A percentile compares a stretch with the other conserved stretches of the same genome.
These are phyloP conservation scores for Mycena pura DNA, from an alignment of 768 basidiomycete species.

Conservation along the genomic window DNA sequence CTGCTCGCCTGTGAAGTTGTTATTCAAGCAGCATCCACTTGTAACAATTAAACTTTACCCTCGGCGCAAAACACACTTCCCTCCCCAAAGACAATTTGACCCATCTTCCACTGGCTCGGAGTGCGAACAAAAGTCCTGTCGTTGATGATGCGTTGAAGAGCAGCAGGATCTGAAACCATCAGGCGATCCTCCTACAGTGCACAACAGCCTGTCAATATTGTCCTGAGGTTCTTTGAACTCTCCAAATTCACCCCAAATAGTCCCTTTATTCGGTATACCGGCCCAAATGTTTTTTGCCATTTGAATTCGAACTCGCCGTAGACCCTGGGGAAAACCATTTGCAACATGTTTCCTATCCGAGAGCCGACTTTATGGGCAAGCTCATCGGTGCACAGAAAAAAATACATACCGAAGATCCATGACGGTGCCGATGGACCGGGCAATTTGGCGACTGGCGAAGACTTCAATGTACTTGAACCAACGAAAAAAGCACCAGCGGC, in stretches of 20 bases:
- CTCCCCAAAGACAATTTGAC: constrained; percentile 15
- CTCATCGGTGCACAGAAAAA: background rate
- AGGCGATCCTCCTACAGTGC: constrained; percentile 12
- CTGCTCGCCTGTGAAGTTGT: background rate
- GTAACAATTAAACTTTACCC: background rate
- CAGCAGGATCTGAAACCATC: constrained; percentile 17
- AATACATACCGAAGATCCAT: constrained; percentile 18
- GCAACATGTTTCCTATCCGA: constrained; percentile 19
- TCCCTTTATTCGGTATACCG: constrained; percentile 18
- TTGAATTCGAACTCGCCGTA: constrained; percentile 20
- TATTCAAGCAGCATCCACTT: background rate
- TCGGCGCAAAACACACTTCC: constrained; percentile 21
- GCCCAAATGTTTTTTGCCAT: constrained; percentile 19
- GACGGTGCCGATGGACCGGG: constrained; percentile 19
- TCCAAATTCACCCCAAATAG: constrained; percentile 17
- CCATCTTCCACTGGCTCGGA: constrained; percentile 9
- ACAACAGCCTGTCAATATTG: too few species aligned
- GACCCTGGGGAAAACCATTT: constrained; percentile 9
- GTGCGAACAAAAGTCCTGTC: constrained; percentile 14
- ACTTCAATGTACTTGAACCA: background rate
- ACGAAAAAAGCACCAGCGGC: background rate
- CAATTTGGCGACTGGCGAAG: background rate
- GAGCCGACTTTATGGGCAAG: background rate
- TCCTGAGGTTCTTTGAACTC: too few species aligned
- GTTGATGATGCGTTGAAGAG: constrained; percentile 16